A percentile compares a stretch with the other conserved stretches of the same genome.
These are phyloP conservation scores for Inonotus hispidus DNA, from an alignment of 1,284 basidiomycete genomes.

Conservation along the genomic window DNA sequence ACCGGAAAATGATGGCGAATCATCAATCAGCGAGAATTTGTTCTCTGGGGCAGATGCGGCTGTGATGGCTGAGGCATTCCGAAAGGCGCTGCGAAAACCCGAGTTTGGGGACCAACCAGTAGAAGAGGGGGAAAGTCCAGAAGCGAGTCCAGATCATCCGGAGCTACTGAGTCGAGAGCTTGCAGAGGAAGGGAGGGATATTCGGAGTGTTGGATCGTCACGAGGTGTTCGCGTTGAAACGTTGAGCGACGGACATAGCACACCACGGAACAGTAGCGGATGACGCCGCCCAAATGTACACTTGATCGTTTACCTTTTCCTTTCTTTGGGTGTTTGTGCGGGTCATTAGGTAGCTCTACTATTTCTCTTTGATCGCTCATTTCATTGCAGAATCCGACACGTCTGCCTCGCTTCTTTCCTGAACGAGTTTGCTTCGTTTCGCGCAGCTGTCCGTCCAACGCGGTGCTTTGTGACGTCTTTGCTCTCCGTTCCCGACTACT, in stretches of 20 bases:
- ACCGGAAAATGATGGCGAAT: constrained; percentile 54
- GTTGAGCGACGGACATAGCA: constrained; percentile 24
- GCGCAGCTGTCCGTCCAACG: not conserved
- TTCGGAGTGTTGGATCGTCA: constrained; percentile 71
- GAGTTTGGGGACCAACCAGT: constrained; percentile 64
- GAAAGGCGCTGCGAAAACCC: constrained; percentile 76
- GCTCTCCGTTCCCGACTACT: not conserved
- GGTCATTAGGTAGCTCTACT: not conserved
- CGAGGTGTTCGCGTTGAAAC: constrained; percentile 74
- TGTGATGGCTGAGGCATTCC: constrained; percentile 84
- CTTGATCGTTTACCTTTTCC: not conserved
- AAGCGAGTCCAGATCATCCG: constrained; percentile 35
- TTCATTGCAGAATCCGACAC: not conserved
- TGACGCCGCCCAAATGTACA: not conserved
- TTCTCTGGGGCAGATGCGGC: constrained; percentile 80
- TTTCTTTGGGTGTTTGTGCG: not conserved
- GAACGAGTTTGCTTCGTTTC: not conserved
- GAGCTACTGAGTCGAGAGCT: constrained; percentile 60
- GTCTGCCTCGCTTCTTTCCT: not conserved
- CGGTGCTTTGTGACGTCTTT: not conserved
- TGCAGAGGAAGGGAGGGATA: constrained; percentile 77
- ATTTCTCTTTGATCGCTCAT: not conserved
- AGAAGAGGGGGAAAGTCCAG: constrained; percentile 64
- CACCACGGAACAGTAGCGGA: constrained; percentile 8
- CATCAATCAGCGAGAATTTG: constrained; percentile 54